Conservation (phyloP, 768 basidiomycete species). For the Amanita pseudoporphyria region DNA sequence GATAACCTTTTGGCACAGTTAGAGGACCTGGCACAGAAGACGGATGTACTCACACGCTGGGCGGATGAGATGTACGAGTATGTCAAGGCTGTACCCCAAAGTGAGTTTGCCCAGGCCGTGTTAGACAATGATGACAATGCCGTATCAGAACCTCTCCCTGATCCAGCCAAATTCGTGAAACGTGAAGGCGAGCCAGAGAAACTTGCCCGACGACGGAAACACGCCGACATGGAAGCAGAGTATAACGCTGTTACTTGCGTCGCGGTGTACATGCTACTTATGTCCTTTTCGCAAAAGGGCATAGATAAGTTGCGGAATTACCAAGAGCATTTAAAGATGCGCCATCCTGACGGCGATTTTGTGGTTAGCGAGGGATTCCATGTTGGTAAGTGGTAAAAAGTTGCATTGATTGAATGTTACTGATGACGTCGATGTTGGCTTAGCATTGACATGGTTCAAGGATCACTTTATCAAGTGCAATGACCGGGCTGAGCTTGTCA, state of each 20-base stretch:
- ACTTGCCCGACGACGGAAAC: slow-evolving; percentile 56
- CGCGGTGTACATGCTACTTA: slow-evolving; percentile 82
- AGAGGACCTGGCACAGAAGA: slow-evolving; percentile 94
- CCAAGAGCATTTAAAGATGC: slow-evolving; percentile 78
- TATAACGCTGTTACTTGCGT: slow-evolving; percentile 80
- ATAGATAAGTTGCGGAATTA: slow-evolving; percentile 73
- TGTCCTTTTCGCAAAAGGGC: slow-evolving; percentile 90
- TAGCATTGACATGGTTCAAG: slow-evolving; percentile 86
- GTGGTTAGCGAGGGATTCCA: slow-evolving; percentile 73
- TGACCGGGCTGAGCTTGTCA: slow-evolving; percentile 81
- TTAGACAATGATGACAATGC: slow-evolving; percentile 7
- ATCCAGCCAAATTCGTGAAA: slow-evolving; percentile 65
- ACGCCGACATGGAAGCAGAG: slow-evolving; percentile 72
- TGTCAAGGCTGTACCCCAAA: slow-evolving; percentile 77
- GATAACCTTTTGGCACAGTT: slow-evolving; percentile 71
- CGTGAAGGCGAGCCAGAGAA: slow-evolving; percentile 67
- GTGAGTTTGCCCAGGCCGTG: slow-evolving; percentile 32
- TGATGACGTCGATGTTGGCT: not conserved
- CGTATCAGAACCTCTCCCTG: slow-evolving; percentile 65
- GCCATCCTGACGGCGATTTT: slow-evolving; percentile 65
- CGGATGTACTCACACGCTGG: slow-evolving; percentile 86
- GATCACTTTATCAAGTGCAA: slow-evolving; percentile 91
- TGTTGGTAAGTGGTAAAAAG: slow-evolving; percentile 39
- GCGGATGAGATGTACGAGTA: slow-evolving; percentile 92
- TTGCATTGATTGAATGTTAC: not conserved